These are phyloP conservation scores for Phaffomyces thermotolerans DNA, from an alignment of 805 yeast species.

Conservation along the genomic window DNA sequence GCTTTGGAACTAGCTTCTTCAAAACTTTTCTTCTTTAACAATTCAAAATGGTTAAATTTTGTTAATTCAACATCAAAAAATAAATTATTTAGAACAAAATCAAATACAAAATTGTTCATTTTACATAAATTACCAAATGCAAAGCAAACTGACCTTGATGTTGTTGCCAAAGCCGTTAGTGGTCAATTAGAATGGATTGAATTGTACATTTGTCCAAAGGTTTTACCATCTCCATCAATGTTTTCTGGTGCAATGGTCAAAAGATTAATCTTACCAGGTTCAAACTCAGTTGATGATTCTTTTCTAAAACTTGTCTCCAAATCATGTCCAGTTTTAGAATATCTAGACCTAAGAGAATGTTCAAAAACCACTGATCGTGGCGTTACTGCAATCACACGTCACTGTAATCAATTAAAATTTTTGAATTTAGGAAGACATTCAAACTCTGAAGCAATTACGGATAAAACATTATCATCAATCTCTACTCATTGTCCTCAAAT, in stretches of 20 bases:
- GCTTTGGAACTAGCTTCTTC: constrained; percentile 49
- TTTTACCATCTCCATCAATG: constrained; percentile 48
- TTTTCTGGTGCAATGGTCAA: constrained; percentile 35
- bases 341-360: constrained; percentile 79
- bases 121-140: constrained; percentile 58
- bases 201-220: constrained; percentile 72
- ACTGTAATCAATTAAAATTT: constrained; percentile 49
- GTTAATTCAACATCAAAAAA: constrained; percentile 9
- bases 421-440: constrained; percentile 77
- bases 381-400: constrained; percentile 53
- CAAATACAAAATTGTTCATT: constrained; percentile 43
- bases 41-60: constrained; percentile 38
- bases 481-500: constrained; percentile 38
- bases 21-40: constrained; percentile 47
- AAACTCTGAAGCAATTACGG: constrained; percentile 62
- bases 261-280: constrained; percentile 60
- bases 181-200: constrained; percentile 61
- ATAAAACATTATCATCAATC: constrained; percentile 53
- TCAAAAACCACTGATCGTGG: constrained; percentile 72
- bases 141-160: constrained; percentile 46
- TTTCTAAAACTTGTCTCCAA: constrained; percentile 46
- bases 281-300: constrained; percentile 51
- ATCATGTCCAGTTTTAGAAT: constrained; percentile 50
- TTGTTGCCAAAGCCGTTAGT: constrained; percentile 37
- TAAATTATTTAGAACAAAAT: constrained; percentile 14